phyloP scores from a whole-genome alignment of 176 grass and related monocot species.

The Bothriochloa decipiens region DNA sequence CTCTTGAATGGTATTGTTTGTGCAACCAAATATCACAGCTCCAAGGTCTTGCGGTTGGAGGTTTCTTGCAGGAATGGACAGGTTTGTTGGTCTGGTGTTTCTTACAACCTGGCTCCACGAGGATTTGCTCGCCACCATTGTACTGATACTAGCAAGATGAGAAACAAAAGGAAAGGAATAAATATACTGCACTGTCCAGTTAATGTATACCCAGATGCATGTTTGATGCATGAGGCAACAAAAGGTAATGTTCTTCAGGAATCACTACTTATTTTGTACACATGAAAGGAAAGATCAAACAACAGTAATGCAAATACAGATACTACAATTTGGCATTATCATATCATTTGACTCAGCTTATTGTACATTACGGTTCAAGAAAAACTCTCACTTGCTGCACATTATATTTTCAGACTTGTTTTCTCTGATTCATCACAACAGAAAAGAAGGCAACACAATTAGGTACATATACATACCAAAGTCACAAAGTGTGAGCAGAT shows the following conservation, averaged over 20 bases:
- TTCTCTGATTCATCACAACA: neutral
- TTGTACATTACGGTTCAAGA: neutral
- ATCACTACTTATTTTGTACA: conserved; percentile 8
- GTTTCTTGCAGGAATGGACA: conserved; percentile 49
- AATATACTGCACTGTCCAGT: neutral
- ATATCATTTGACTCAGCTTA: neutral
- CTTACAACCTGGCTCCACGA: conserved; percentile 35
- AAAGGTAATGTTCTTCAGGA: conserved; percentile 18
- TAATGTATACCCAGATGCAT: neutral
- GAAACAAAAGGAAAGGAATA: conserved; percentile 8
- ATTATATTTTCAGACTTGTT: neutral
- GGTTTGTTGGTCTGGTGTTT: conserved; percentile 39
- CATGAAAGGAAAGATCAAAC: neutral
- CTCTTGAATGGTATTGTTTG: conserved; percentile 63
- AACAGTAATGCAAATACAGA: neutral
- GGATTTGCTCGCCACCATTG: conserved; percentile 47
- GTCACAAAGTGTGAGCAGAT: too few relatives aligned
- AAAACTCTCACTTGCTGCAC: neutral
- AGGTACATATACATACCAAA: neutral
- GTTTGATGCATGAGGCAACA: neutral
- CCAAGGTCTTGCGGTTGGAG: conserved; percentile 65
- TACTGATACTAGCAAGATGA: conserved; percentile 29
- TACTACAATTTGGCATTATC: neutral
- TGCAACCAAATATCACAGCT: conserved; percentile 83
- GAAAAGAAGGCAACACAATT: neutral